Evolutionary conservation across 108 stramenopile species (phyloP).

Genomic region (Parietichytrium sp.): DNA sequence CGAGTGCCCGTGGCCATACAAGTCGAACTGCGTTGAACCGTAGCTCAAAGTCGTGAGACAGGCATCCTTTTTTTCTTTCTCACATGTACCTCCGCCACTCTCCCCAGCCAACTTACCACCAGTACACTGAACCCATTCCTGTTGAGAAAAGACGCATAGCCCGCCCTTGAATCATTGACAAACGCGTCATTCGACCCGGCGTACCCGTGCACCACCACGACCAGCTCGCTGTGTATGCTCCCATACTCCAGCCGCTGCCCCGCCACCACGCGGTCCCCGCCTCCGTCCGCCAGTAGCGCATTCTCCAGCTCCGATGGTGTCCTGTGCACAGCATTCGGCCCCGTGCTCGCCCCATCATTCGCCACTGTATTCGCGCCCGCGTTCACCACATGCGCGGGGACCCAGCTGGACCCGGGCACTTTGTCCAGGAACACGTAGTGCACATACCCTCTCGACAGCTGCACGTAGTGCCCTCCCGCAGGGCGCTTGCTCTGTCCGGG

Average conservation of each 20-base stretch:
- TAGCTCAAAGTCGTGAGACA: too few relatives aligned
- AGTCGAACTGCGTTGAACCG: too few relatives aligned
- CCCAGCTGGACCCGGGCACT: too few relatives aligned
- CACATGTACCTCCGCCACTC: too few relatives aligned
- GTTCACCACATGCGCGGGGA: too few relatives aligned
- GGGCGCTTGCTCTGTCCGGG: neutral
- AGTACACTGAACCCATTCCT: neutral
- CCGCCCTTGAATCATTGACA: neutral
- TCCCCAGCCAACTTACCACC: too few relatives aligned
- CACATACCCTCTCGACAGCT: neutral
- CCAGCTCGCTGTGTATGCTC: neutral
- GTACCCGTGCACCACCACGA: conserved; percentile 25
- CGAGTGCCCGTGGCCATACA: conserved; percentile 25
- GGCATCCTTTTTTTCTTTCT: too few relatives aligned
- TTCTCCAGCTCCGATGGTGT: neutral
- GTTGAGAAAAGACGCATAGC: conserved; percentile 29
- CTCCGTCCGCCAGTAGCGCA: neutral
- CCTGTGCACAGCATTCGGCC: neutral
- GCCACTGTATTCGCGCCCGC: too few relatives aligned
- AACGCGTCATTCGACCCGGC: conserved; percentile 26
- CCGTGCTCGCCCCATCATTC: too few relatives aligned
- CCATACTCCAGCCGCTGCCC: conserved; percentile 29
- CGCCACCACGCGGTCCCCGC: neutral
- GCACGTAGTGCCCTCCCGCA: neutral
- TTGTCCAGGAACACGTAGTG: conserved; percentile 13